Evolutionary conservation across 768 basidiomycete species (phyloP), one percentile per base, ranked within the genome.

Genomic region (Xanthoconium stramineum): DNA sequence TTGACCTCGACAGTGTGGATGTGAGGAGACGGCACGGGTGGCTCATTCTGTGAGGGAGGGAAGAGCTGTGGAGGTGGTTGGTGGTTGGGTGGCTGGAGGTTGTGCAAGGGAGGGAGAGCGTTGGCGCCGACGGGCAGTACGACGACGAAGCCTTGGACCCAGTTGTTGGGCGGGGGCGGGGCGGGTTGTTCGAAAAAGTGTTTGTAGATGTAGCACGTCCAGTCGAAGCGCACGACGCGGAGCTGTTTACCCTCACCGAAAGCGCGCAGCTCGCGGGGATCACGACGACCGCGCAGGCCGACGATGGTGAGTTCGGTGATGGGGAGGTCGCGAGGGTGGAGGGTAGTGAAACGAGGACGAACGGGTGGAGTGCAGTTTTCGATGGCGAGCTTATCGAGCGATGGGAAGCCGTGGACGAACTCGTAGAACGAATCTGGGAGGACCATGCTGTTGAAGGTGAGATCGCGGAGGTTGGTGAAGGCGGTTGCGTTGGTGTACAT

Each of bases 181-280:
- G 29, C 14, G 24, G 44, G 59, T 1, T 45, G 14, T 19, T 60
- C 57, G 8, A 43, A 60, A 59, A 63, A 71, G 42, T 62, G 62
- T 17, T 67, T 67, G 61, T 77, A 72, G 17, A 77, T 71, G 43
- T 74, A 72, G 19, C 74, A 74, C 2, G 71, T 74, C 65, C 71
- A 75, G 61, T 80, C 79, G 47, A 80, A 69, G 46, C 72, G 74
- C n/a, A 81, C 65, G n/a, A 69, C 66, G 14, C 69, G 73, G 19
- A 81, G 69, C 3, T 69, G 67, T 12, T 65, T 61, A 0, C 71
- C 77, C 35, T 71, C 69, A 20, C 70, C 74, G 38, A 80, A 74
- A 5, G 67, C 68, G 12, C 68, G 68, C 3, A 70, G 53, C 29
- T 65, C 67, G 6, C 63, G 63, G 11, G 56, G 52, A 14, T 65